Conservation (phyloP, 2,329 filamentous ascomycete species). For the Exophiala sp. region DNA sequence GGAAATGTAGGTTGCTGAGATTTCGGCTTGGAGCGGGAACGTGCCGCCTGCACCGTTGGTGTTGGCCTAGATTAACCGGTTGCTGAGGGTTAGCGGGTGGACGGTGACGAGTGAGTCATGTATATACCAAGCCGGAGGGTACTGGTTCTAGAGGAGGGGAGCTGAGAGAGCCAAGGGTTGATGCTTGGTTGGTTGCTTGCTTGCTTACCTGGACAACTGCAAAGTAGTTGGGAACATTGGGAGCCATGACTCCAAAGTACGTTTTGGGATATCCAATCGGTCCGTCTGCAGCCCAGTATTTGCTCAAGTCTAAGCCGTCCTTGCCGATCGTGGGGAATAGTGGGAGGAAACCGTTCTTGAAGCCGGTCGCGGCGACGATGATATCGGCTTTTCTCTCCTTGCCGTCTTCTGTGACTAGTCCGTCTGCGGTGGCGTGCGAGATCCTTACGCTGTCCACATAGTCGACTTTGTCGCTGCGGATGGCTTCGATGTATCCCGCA, state of each 20-base stretch:
- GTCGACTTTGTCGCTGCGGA: slow-evolving; percentile 55
- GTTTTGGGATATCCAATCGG: slow-evolving; percentile 28
- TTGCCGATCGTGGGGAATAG: slow-evolving; percentile 33
- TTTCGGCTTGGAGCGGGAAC: slow-evolving; percentile 6
- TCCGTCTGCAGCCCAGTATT: slow-evolving; percentile 31
- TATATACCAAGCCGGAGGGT: no score
- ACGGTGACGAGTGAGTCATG: no score
- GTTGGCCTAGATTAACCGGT: slow-evolving; percentile 31
- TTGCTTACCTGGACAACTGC: slow-evolving; percentile 9
- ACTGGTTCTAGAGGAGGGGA: no score
- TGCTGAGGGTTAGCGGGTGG: no score
- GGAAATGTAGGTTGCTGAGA: slow-evolving; percentile 9
- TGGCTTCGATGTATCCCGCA: slow-evolving; percentile 60
- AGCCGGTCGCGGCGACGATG: slow-evolving; percentile 36
- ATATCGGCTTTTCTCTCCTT: slow-evolving; percentile 21
- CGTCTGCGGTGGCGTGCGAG: slow-evolving; percentile 51
- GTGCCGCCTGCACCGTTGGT: slow-evolving; percentile 29
- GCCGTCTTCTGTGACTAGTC: slow-evolving; percentile 31
- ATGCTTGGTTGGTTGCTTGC: no score
- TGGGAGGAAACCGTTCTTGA: slow-evolving; percentile 31
- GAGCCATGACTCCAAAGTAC: slow-evolving; percentile 33
- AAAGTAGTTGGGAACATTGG: slow-evolving; percentile 32
- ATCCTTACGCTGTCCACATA: slow-evolving; percentile 53
- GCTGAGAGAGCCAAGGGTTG: no score
- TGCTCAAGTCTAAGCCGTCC: slow-evolving; percentile 29